Base-by-base conservation (phyloP, 164 flowering plant genomes). In the Amborella trichopoda region DNA sequence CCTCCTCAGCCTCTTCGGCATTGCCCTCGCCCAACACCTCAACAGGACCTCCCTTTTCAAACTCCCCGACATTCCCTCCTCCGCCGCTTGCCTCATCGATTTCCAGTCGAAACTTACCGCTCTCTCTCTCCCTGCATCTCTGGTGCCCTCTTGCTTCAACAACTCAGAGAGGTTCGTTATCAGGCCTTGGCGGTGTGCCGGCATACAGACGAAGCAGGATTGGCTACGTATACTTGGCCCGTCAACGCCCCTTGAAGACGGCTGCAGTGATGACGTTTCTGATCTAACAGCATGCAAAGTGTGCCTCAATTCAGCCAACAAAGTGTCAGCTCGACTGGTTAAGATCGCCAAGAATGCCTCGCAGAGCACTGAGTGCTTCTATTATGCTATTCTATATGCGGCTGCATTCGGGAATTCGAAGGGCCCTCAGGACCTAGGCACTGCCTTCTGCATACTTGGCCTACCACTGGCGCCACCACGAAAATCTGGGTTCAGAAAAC, bases 301-400 rank as follows among this genome's bases (percentile, higher is more conserved):
- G 14, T 86, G 95, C 40, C 57, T 74, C 3, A 21, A 17, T 1
- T 81, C 95, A 21, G 84, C 80, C 1, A 55, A 48, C 3, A 38
- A 26, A 44, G 82, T 75, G 33, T 74, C 68, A 28, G 2, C 63
- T 3, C 26, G 36, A 26, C 46, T 86, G 58, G 34, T 60, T 11
- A 14, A 58, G 0, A 21, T 80, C 23, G 89, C 75, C 53, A 71
- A 75, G 21, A 76, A 86, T 40, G 28, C 30, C 3, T 60, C 74
- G 33, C 81, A 74, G 40, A 50, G 73, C 20, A 60, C 13, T 0
- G 55, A 72, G 14, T 86, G 95, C 56, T 80, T 71, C 34, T 66
- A 86, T 52, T 80, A 64, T 49, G 30, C 81, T 0, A 37, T 78
- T 36, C 58, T 82, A 18, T 86, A 82, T 66, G 91, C 93, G 50